phyloP scores from a whole-genome alignment of 345 rosid genomes.

The Rhizophora mangle region DNA sequence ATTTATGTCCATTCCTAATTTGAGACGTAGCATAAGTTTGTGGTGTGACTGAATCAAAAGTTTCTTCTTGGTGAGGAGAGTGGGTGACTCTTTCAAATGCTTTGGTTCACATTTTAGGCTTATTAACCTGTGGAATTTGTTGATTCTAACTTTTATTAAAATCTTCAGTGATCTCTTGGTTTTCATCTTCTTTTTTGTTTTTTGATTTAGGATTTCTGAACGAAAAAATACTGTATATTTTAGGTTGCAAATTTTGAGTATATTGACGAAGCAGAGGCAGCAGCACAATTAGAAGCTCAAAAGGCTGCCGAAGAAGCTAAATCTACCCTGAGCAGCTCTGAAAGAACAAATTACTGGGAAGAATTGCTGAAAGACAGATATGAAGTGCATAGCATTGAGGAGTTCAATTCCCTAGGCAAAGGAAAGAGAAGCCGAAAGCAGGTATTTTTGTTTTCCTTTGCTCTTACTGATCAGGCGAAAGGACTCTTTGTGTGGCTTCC shows the following conservation, averaged over 20 bases:
- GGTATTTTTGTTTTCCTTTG: slow-evolving; percentile 40
- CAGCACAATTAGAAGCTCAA: slow-evolving; percentile 59
- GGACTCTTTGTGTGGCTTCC: not conserved
- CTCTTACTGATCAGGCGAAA: not conserved
- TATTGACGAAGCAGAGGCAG: slow-evolving; percentile 77
- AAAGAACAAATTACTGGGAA: slow-evolving; percentile 85
- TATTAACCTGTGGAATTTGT: not conserved
- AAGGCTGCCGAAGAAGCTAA: slow-evolving; percentile 56
- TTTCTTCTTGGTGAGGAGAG: not conserved
- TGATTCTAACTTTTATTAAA: not conserved
- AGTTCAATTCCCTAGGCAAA: slow-evolving; percentile 81
- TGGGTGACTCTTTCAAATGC: not conserved
- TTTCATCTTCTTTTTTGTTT: not conserved
- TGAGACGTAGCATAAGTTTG: not conserved
- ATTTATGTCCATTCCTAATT: not conserved
- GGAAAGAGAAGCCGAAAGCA: slow-evolving; percentile 96
- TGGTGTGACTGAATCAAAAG: not conserved
- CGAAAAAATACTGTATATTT: slow-evolving; percentile 14
- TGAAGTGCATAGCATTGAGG: slow-evolving; percentile 82
- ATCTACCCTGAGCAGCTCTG: slow-evolving; percentile 48
- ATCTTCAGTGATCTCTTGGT: not conserved
- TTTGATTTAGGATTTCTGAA: slow-evolving; percentile 15
- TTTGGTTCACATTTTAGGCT: not conserved
- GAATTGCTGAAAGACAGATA: slow-evolving; percentile 76
- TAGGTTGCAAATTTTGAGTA: slow-evolving; percentile 98